phyloP scores from a whole-genome alignment of 2,329 filamentous ascomycete species.

The Pseudovirgaria hyperparasitica region DNA sequence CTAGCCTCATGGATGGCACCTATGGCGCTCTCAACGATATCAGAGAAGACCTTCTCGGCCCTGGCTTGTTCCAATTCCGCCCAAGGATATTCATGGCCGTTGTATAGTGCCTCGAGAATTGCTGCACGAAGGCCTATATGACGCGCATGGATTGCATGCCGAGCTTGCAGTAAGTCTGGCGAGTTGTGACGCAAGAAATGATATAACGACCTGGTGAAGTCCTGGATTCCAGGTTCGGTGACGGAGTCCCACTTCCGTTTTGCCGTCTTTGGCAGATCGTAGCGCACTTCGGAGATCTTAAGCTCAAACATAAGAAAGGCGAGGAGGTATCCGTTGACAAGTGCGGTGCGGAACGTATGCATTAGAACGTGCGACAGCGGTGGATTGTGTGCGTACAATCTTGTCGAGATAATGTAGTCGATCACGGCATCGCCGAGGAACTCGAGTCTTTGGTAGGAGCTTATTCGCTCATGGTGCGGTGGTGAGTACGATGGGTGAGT shows the following conservation, averaged over 20 bases:
- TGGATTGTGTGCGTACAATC: slow-evolving; percentile 41
- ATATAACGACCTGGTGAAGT: slow-evolving; percentile 45
- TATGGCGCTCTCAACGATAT: slow-evolving; percentile 68
- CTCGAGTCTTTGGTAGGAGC: slow-evolving; percentile 63
- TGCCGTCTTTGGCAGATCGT: no score
- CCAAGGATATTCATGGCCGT: slow-evolving; percentile 60
- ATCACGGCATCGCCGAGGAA: slow-evolving; percentile 80
- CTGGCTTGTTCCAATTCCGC: slow-evolving; percentile 50
- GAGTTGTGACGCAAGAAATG: slow-evolving; percentile 53
- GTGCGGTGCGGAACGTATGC: slow-evolving; percentile 61
- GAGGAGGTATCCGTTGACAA: slow-evolving; percentile 72
- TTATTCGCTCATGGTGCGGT: slow-evolving; percentile 27
- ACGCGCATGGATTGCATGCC: slow-evolving; percentile 31
- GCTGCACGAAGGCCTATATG: slow-evolving; percentile 36
- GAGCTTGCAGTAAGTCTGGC: slow-evolving; percentile 33
- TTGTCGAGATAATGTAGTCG: slow-evolving; percentile 59
- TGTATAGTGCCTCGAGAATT: slow-evolving; percentile 39
- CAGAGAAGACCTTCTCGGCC: slow-evolving; percentile 67
- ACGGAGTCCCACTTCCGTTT: no score
- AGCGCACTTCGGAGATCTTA: slow-evolving; percentile 21
- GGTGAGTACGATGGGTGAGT: slow-evolving; percentile 56
- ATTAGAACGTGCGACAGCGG: slow-evolving; percentile 47
- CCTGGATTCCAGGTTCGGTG: slow-evolving; percentile 5
- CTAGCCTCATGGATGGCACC: slow-evolving; percentile 80
- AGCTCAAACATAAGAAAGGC: slow-evolving; percentile 60